phyloP scores from a whole-genome alignment of 129 eudicot species.

The Tanacetum coccineum region DNA sequence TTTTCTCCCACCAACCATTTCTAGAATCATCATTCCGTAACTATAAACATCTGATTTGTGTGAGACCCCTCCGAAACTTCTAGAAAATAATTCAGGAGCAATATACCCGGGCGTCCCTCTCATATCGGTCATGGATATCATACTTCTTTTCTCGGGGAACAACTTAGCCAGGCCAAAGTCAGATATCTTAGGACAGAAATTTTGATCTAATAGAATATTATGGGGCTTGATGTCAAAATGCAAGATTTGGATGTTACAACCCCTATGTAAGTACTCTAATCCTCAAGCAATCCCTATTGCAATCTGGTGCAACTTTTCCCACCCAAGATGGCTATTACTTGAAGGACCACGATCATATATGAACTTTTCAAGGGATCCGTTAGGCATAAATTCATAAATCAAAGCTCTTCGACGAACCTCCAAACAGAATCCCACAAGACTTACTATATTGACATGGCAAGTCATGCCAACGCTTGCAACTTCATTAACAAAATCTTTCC shows the following conservation, averaged over 20 bases:
- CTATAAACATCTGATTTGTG: slow-evolving; percentile 39
- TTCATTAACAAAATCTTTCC: neutral
- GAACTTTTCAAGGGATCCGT: neutral
- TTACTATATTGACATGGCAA: neutral
- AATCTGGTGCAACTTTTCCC: slow-evolving; percentile 9
- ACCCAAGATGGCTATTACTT: slow-evolving; percentile 1
- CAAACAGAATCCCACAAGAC: neutral
- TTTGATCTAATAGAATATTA: neutral
- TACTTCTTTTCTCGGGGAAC: neutral
- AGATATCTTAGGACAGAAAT: neutral
- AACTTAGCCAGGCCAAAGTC: slow-evolving; percentile 5
- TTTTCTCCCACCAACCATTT: slow-evolving; percentile 29
- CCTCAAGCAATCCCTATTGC: neutral
- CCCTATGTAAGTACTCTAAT: slow-evolving; percentile 5
- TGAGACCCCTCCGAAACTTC: slow-evolving; percentile 26
- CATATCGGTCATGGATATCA: neutral
- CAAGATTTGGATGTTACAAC: neutral
- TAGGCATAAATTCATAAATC: neutral
- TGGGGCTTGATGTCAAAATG: slow-evolving; percentile 14
- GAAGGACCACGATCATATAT: neutral
- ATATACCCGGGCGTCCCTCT: slow-evolving; percentile 11
- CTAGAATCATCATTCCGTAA: slow-evolving; percentile 23
- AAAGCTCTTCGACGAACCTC: neutral
- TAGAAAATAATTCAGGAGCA: slow-evolving; percentile 32
- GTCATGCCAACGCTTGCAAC: neutral